Evolutionary conservation across 495 filamentous ascomycete genomes (phyloP), one percentile per base, ranked within the genome.

Genomic region (Patellaria atrata): DNA sequence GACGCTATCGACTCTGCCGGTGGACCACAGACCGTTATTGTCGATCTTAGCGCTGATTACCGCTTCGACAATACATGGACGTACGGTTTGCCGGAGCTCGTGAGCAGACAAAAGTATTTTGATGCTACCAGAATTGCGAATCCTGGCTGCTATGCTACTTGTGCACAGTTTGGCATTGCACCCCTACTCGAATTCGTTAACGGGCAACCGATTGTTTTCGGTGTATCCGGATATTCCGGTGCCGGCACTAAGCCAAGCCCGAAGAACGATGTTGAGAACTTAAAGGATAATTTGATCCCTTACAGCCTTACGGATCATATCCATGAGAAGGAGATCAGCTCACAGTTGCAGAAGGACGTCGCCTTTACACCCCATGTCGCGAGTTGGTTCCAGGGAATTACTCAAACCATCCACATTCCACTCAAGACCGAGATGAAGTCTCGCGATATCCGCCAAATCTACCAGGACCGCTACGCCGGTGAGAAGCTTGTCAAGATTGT

Each of bases 321-420:
- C 44, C 89, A 97, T 60, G 89, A 97, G 67, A 71, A 72, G 35
- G 89, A 97, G 60, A 87, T 96, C 41, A 75, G 71, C 51, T 47
- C 56, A 28, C 86, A 87, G 55, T 70, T 96, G 7, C 82, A 81
- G 27, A 65, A 63, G 13, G 64, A 73, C 27, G 72, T 94, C 16
- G 81, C 82, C 5, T 97, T 97, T 53, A 76, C 91, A 37, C 89
- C 89, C 22, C 89, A 97, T 55, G 89, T 97, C 13, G 86, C 86
- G 12, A 72, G 79, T 16, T 96, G 89, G 89, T 97, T 97, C 71
- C 83, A 91, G 57, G 89, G 89, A 33, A 97, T 97, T 48, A 78
- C 60, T 35, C 86, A 92, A 59, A 79, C 85, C 22, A 86, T 94
- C 57, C 80, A 69, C 56, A 82, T 96, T 24, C 89, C 89, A 11